phyloP scores from a whole-genome alignment of 345 rosid genomes.

The Orychophragmus violaceus region DNA sequence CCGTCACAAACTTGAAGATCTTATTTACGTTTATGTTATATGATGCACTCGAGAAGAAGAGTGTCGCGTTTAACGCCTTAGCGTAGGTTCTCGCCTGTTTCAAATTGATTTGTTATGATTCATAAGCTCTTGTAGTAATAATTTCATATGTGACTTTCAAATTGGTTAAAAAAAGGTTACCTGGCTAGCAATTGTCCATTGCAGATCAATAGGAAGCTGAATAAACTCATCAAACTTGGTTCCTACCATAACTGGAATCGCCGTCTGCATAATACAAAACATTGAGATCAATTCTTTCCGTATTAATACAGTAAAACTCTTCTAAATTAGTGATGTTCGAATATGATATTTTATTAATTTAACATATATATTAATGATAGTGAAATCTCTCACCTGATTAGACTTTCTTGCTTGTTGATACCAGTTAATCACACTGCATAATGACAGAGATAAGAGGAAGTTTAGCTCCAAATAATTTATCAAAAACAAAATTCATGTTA shows the following conservation, averaged over 20 bases:
- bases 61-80: constrained; percentile 71
- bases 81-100: constrained; percentile 92
- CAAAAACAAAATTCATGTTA: not conserved
- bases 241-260: constrained; percentile 80
- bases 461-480: not conserved
- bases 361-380: too few relatives aligned
- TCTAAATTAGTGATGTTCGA: too few relatives aligned
- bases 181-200: constrained; percentile 88
- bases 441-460: not conserved
- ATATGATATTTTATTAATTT: too few relatives aligned
- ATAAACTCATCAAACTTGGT: constrained; percentile 94
- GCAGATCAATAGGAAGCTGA: constrained; percentile 82
- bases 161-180: too few relatives aligned
- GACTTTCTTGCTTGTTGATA: constrained; percentile 69
- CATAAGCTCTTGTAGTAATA: too few relatives aligned
- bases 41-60: constrained; percentile 88
- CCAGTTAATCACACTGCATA: constrained; percentile 69
- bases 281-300: too few relatives aligned
- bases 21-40: constrained; percentile 93
- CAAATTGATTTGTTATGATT: too few relatives aligned
- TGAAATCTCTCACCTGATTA: constrained; percentile 51
- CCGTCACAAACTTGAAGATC: constrained; percentile 92
- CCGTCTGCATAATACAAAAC: constrained; percentile 41
- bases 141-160: too few relatives aligned
- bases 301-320: too few relatives aligned